Evolutionary conservation across 495 filamentous ascomycete species (phyloP).

Genomic region (Chlorociboria aeruginascens): DNA sequence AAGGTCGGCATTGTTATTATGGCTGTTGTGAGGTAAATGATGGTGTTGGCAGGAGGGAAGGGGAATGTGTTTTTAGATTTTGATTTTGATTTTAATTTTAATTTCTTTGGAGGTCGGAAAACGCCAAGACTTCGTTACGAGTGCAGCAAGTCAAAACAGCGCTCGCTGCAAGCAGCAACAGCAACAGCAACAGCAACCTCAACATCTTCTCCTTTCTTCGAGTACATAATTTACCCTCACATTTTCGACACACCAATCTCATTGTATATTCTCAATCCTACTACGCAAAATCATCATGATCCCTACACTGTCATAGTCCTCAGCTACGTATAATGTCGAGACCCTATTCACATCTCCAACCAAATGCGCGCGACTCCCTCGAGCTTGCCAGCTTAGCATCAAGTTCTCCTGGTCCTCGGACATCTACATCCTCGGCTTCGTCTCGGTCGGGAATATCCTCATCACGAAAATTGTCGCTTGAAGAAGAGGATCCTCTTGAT

Average conservation of each 20-base stretch:
- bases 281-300: conserved; percentile 3
- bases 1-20: no score
- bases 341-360: conserved; percentile 16
- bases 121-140: background rate
- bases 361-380: conserved; percentile 70
- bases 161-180: background rate
- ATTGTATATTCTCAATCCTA: background rate
- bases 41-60: background rate
- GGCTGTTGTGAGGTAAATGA: background rate
- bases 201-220: background rate
- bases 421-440: conserved; percentile 44
- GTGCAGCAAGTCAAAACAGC: no score
- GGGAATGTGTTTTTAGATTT: no score
- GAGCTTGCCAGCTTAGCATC: conserved; percentile 91
- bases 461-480: conserved; percentile 80
- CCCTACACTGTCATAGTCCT: conserved; percentile 29
- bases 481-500: conserved; percentile 70
- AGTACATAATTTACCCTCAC: background rate
- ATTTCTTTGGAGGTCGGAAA: background rate
- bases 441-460: conserved; percentile 81
- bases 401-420: conserved; percentile 34
- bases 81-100: background rate
- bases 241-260: background rate
- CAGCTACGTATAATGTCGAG: conserved; percentile 19
- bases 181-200: background rate